phyloP scores from a whole-genome alignment of 257 asterid genomes.

The Penstemon davidsonii region DNA sequence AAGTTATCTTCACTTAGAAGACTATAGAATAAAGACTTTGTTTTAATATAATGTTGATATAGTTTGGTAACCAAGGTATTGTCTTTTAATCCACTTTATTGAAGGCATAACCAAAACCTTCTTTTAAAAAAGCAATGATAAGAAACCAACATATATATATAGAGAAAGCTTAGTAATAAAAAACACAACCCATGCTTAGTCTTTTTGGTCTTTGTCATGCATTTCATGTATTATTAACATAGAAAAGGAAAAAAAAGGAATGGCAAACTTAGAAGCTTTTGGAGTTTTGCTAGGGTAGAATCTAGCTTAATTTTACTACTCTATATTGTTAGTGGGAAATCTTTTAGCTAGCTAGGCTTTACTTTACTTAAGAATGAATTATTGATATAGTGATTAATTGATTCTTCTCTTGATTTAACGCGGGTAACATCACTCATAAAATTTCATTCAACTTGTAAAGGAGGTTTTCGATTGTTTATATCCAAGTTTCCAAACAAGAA shows the following conservation, averaged over 20 bases:
- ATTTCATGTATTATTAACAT: constrained; percentile 18
- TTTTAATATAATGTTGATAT: neutral
- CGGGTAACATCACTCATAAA: too few relatives aligned
- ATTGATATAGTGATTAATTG: neutral
- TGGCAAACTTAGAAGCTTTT: constrained; percentile 20
- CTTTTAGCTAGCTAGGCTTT: neutral
- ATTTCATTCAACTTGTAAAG: too few relatives aligned
- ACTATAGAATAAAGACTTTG: neutral
- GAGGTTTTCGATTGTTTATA: too few relatives aligned
- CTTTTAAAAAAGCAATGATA: constrained; percentile 36
- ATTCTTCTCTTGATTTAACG: constrained; percentile 3
- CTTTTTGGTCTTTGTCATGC: constrained; percentile 23
- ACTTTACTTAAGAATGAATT: constrained; percentile 13
- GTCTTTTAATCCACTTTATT: constrained; percentile 22
- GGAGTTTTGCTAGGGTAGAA: constrained; percentile 36
- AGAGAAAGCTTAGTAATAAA: constrained; percentile 24
- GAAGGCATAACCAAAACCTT: constrained; percentile 21
- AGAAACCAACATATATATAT: constrained; percentile 31
- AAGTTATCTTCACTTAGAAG: constrained; percentile 41
- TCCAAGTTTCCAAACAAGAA: too few relatives aligned
- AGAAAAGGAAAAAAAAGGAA: neutral
- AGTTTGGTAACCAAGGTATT: neutral
- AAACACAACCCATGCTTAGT: constrained; percentile 17
- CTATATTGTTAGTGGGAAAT: constrained; percentile 4
- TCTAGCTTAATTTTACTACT: constrained; percentile 29